Base-by-base conservation (phyloP, 495 filamentous ascomycete genomes). In the Ascobolus immersus region DNA sequence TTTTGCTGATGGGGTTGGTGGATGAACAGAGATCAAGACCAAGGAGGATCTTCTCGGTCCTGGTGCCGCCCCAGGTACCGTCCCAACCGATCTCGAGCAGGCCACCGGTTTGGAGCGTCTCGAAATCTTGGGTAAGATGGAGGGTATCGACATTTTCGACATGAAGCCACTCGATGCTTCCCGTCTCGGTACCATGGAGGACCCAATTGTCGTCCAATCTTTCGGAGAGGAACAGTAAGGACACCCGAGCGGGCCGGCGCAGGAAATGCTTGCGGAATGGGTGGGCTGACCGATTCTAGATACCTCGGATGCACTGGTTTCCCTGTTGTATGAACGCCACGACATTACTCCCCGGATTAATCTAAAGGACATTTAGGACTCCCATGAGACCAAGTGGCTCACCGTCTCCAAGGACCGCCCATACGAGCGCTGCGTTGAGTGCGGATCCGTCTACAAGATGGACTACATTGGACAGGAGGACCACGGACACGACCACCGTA, bases 101-200 rank as follows among this genome's bases (percentile, higher is more conserved):
- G 60, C 84, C 28, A 94, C 86, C 42, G 86, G 86, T 68, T 64
- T 99, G 33, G 86, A 99, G 64, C 84, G 86, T 59, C 68, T 99
- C 47, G 86, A 99, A 56, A 82, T 99, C 47, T 61, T 94, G 57
- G 86, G 86, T 55, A 99, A 99, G 68, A 91, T 93, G 73, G 77
- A 94, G 62, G 79, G 86, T 44, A 63, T 99, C 41, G 86, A 99
- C 55, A 63, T 94, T 51, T 99, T 94, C 59, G 89, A 99, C 57
- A 91, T 92, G 82, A 73, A 70, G 57, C 89, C 86, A 28, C 64
- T 99, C 41, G 82, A 92, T 60, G 66, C 86, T 22, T 82, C 74
- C 43, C 69, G 86, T 39, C 70, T 67, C 61, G 80, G 77, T 78
- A 93, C 89, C 27, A 50, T 92, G 38, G 64, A 79, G 22, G 61